A percentile compares a stretch with the other conserved stretches of the same genome.
phyloP scores from a whole-genome alignment of 1,284 basidiomycete species.

The Pyrrhoderma lamaoense region DNA sequence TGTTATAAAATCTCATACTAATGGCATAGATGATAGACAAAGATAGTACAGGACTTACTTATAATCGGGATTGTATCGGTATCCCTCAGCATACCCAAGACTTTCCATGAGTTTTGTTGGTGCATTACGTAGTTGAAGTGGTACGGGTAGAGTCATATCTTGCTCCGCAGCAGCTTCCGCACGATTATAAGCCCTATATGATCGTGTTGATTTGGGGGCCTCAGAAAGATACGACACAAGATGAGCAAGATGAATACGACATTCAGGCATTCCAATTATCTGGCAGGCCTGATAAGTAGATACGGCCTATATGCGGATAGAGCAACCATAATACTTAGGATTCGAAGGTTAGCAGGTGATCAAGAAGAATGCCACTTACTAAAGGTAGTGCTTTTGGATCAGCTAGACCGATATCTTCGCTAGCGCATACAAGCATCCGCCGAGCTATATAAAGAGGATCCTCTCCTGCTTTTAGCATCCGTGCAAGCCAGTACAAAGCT shows the following conservation, averaged over 20 bases:
- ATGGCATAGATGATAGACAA: too few species aligned
- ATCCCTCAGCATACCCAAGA: slow-evolving; percentile 68
- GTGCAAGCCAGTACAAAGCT: slow-evolving; percentile 85
- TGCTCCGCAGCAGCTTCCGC: slow-evolving; percentile 57
- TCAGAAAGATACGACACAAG: slow-evolving; percentile 78
- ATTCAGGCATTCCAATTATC: slow-evolving; percentile 81
- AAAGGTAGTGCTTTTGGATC: slow-evolving; percentile 66
- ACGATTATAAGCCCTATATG: slow-evolving; percentile 71
- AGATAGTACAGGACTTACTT: too few species aligned
- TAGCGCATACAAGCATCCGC: slow-evolving; percentile 77
- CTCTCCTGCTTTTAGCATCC: slow-evolving; percentile 81
- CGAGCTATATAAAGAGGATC: slow-evolving; percentile 83
- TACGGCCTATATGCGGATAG: slow-evolving; percentile 46
- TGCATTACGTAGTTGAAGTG: slow-evolving; percentile 79
- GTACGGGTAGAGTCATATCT: slow-evolving; percentile 55
- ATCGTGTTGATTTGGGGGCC: slow-evolving; percentile 74
- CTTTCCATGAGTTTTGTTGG: slow-evolving; percentile 80
- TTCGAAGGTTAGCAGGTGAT: too few species aligned
- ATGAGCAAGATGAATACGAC: slow-evolving; percentile 72
- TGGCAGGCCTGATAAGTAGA: slow-evolving; percentile 77
- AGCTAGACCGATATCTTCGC: slow-evolving; percentile 81
- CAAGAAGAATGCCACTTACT: too few species aligned
- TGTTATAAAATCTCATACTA: slow-evolving; percentile 7
- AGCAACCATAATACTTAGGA: too few species aligned
- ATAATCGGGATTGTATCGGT: slow-evolving; percentile 76